Percentiles rank a stretch among this genome's conserved stretches.
These are phyloP conservation scores for Pseudogymnoascus sp. DNA, from an alignment of 2,329 filamentous ascomycete genomes.

Conservation along the genomic window DNA sequence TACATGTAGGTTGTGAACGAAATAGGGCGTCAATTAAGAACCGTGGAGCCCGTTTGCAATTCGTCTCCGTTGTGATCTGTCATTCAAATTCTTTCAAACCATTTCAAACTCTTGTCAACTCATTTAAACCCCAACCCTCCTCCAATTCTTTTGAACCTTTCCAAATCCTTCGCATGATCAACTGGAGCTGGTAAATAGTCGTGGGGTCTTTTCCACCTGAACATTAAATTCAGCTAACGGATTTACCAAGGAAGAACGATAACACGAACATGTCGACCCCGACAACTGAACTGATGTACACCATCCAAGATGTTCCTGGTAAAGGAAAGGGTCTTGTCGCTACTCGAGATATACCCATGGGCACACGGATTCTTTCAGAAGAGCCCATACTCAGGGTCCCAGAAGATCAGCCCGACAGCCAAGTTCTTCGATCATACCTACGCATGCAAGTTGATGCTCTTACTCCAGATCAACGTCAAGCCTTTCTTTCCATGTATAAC, in stretches of 20 bases:
- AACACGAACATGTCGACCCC: background rate
- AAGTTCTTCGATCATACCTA: conserved; percentile 9
- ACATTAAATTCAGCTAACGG: background rate
- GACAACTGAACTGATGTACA: background rate
- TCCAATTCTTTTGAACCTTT: background rate
- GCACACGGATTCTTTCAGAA: conserved; percentile 35
- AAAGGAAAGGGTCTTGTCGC: conserved; percentile 37
- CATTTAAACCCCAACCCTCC: background rate
- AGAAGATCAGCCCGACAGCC: background rate
- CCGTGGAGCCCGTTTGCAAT: background rate
- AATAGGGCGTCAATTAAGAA: background rate
- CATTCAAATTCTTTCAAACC: background rate
- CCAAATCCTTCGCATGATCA: background rate
- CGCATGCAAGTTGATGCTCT: background rate
- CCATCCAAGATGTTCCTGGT: conserved; percentile 14
- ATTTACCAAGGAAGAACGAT: background rate
- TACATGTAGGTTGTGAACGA: background rate
- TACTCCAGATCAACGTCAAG: background rate
- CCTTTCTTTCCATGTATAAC: background rate
- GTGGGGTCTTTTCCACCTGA: background rate
- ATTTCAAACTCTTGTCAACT: background rate
- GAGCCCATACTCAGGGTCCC: conserved; percentile 28
- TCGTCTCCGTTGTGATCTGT: background rate
- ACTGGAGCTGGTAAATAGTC: background rate
- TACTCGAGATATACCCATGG: conserved; percentile 28